Evolutionary conservation across 768 basidiomycete genomes (phyloP), one percentile per base, ranked within the genome.

Genomic region (Panellus pusillus): DNA sequence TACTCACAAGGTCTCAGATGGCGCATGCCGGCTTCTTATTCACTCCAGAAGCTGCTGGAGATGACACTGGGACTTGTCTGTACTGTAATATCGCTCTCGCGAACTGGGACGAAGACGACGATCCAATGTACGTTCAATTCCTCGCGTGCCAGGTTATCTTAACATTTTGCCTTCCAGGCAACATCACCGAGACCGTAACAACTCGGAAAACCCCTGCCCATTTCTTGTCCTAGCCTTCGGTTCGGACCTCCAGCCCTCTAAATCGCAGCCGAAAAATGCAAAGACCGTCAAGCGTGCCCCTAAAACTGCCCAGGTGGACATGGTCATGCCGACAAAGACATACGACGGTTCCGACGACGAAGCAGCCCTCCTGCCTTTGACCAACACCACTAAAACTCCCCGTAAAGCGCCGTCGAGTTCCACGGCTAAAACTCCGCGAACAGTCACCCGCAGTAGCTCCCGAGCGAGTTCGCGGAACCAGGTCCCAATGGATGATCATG

Each of bases 1-100:
- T 52, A 14, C 66, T 43, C 2, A 44, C 14, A 14, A 63, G 8
- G 47, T 46, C 42, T 17, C 58, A 94, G 94, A 86, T 98, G 81
- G 89, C 94, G 0, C 82, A 81, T 60, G 93, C 93, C 3, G 95
- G 95, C 8, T 97, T 96, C 65, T 79, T 91, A 0, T 91, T 79
- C 66, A 86, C 84, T 0, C 90, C 93, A 2, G 80, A 84, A 51
- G 70, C 74, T 12, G 62, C 74, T 1, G 86, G 79, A 4, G 87
- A 91, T 60, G 95, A 98, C 68, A 82, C 85, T 1, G 92, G 84
- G 0, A 85, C 85, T 0, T 98, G 95, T 69, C 74, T 93, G 5
- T 93, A 93, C 64, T 98, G 95, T 66, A 76, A 85, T 40, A 74
- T 87, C 31, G 78, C 84, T 2, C 80, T 96, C 3, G 84, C 85